These are phyloP conservation scores for Melanomma pulvis-pyrius DNA, from an alignment of 495 filamentous ascomycete species.

Conservation along the genomic window DNA sequence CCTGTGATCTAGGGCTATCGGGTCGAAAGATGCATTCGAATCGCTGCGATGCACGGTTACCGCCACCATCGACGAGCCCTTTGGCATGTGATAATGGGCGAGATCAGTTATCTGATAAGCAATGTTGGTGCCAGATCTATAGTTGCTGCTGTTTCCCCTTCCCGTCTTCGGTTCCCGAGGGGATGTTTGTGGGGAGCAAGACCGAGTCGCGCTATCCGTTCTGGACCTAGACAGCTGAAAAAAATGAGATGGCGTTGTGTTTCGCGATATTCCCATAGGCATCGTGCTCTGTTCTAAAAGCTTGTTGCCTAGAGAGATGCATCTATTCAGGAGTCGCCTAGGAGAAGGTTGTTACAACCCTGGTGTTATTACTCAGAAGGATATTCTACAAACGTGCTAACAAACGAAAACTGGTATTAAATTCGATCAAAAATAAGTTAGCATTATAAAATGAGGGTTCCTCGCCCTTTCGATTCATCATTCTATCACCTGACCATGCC, in stretches of 20 bases:
- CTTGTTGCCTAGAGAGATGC: too few species aligned
- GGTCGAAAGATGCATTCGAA: conserved; percentile 2
- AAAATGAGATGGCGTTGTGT: conserved; percentile 8
- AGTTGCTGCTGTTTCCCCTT: background rate
- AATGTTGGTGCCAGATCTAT: conserved; percentile 11
- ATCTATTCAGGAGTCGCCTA: too few species aligned
- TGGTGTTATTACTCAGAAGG: too few species aligned
- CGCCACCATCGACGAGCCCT: conserved; percentile 19
- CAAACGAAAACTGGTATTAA: too few species aligned
- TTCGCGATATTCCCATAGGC: conserved; percentile 9
- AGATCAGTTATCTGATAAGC: conserved; percentile 30
- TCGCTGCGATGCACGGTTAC: conserved; percentile 13
- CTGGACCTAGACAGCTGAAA: conserved; percentile 1
- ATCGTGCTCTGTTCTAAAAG: conserved; percentile 16
- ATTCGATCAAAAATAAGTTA: too few species aligned
- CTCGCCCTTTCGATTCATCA: too few species aligned
- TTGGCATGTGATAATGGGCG: conserved; percentile 10
- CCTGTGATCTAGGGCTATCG: conserved; percentile 8
- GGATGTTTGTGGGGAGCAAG: conserved; percentile 16
- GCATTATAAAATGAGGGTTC: too few species aligned
- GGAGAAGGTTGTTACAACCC: too few species aligned
- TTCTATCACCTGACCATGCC: too few species aligned
- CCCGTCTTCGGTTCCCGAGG: conserved; percentile 15
- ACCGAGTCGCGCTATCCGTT: conserved; percentile 15
- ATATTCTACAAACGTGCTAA: too few species aligned